Base-by-base conservation (phyloP, 306 rosid species). In the Dalbergia cultrata region DNA sequence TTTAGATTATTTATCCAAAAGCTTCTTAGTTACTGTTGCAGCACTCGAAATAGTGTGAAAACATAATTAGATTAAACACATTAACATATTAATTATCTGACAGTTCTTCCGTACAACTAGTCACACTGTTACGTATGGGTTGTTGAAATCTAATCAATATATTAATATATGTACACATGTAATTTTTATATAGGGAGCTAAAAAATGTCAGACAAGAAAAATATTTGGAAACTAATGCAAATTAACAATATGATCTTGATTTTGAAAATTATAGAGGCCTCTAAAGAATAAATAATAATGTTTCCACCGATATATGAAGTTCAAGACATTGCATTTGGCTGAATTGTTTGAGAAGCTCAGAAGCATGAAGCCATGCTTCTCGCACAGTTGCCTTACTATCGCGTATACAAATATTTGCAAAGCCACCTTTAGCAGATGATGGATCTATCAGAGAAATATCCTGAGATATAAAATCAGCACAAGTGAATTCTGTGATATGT, bases 261-360 rank as follows among this genome's bases (percentile, higher is more conserved):
- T 21, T 21, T 21, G 22, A 21, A 21, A 21, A 21, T 21, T 21
- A 21, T 21, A 21, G 22, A 21, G 22, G 1, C 22, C 22, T 1
- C 22, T 21, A 21, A 21, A 21, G 22, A 21, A 21, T 21, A 21
- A 21, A 21, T 21, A 21, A 21, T 21, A 21, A 21, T 21, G 22
- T 21, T 21, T 21, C 1, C 1, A 21, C 22, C 22, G 22, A 21
- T 21, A 21, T 21, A 1, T 21, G 22, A 21, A 54, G 9, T 39
- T 56, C 39, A 19, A 78, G 47, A 57, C 3, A 22, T 26, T 11
- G 16, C 18, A 67, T 34, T 50, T 76, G 72, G 1, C 2, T 79
- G 64, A 80, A 61, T 75, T 75, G 61, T 6, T 62, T 6, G 47
- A 78, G 57, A 67, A 75, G 57, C 10, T 18, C 21, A 16, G 39